Conservation (phyloP, 768 basidiomycete species). For the Collybiopsis luxurians region DNA sequence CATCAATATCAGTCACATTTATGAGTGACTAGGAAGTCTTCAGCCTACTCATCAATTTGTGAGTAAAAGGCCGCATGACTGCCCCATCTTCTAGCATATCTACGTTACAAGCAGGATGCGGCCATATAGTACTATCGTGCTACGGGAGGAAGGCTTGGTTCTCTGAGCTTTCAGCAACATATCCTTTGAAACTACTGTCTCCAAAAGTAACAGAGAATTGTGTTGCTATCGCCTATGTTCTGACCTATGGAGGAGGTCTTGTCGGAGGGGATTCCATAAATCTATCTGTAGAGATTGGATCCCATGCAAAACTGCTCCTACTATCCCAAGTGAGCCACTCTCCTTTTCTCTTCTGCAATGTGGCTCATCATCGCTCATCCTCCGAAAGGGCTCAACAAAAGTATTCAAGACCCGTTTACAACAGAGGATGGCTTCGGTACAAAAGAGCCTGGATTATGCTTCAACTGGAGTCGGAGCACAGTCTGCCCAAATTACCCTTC, state of each 20-base stretch:
- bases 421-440: conserved; percentile 49
- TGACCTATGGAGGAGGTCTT: conserved; percentile 91
- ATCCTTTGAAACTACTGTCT: conserved; percentile 87
- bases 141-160: conserved; percentile 62
- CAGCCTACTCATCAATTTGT: not conserved
- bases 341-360: conserved; percentile 1
- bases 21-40: too few relatives aligned
- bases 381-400: conserved; percentile 82
- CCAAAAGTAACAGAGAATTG: conserved; percentile 50
- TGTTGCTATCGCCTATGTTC: conserved; percentile 70
- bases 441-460: not conserved
- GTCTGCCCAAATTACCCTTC: conserved; percentile 42
- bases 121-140: conserved; percentile 51
- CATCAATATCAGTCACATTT: conserved; percentile 8
- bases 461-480: not conserved
- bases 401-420: conserved; percentile 82
- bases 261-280: conserved; percentile 80
- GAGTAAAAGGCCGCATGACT: not conserved
- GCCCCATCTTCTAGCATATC: conserved; percentile 15
- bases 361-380: not conserved
- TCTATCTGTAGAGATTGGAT: conserved; percentile 58
- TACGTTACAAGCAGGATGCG: conserved; percentile 44
- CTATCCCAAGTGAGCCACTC: conserved; percentile 70
- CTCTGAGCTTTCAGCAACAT: conserved; percentile 72
- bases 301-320: conserved; percentile 59